Base-by-base conservation (phyloP, 805 yeast genomes). In the Sporopachydermia quercuum region DNA sequence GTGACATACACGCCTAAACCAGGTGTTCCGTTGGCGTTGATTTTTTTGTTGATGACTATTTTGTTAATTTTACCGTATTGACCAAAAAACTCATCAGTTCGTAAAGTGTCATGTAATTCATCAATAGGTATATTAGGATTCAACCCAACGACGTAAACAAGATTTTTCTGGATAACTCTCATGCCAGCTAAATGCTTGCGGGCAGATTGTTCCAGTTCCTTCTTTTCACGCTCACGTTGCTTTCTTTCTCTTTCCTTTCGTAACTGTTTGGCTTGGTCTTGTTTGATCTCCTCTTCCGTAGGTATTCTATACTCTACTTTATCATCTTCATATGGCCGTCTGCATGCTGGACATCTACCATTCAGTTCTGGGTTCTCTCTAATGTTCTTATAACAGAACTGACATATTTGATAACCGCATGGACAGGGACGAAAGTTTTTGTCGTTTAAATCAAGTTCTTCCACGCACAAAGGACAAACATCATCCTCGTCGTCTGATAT, bases 351-450 rank as follows among this genome's bases (percentile, higher is more conserved):
- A 62, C 99, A 91, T 49, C 85, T 74, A 2, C 96, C 97, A 56
- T 87, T 87, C 46, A 89, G 65, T 56, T 91, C 96, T 1, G 96
- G 96, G 50, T 89, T 89, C 47, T 85, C 91, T 47, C 96, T 73
- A 52, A 91, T 91, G 57, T 87, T 89, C 63, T 91, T 91, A 68
- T 89, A 91, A 60, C 99, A 91, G 56, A 91, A 91, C 67, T 89
- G 97, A 59, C 99, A 91, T 43, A 91, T 83, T 58, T 93, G 96
- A 54, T 91, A 91, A 15, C 99, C 99, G 64, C 99, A 91, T 1
- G 97, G 97, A 66, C 99, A 91, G n/a, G 99, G 99, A 58, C 81
- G 85, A 68, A 91, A 91, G 63, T 86, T 84, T 54, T 82, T 85
- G 61, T 91, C 98, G 14, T 94, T 81, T 37, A 89, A 76, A 60